Evolutionary conservation across 163 green algal genomes (phyloP), one percentile per base, ranked within the genome.

Genomic region (Scenedesmus sp.): DNA sequence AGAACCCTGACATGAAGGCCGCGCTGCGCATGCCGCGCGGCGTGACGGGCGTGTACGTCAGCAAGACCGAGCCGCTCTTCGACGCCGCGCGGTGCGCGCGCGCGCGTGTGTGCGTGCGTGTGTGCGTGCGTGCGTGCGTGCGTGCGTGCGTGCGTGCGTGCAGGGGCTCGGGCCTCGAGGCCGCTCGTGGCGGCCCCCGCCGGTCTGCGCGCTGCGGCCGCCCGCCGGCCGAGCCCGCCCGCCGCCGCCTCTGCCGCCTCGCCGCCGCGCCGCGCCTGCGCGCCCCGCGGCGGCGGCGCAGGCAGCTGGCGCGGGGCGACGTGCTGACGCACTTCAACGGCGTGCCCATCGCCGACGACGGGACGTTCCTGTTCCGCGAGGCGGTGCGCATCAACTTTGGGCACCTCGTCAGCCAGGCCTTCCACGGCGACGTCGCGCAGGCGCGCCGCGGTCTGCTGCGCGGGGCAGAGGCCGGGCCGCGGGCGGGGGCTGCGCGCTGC

Each of bases 381-480:
- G 70, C 64, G 31, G 85, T 89, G 63, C 80, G 85, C 65, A 89
- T 91, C 70, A 81, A 86, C 78, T 91, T 90, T 82, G 58, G 78
- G 11, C 85, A 90, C 77, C 74, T 91, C 29, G 60, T 85, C 31
- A 74, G 67, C 34, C 82, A 86, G 64, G 54, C 69, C 18, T 87
- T 84, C 73, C 42, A 85, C 22, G 87, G 87, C 1, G 85, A 91
- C 29, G 33, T 33, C 33, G 36, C 78, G 13, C 17, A 15, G 50
- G 50, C 24, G 50, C 20, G 50, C 18, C 50, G 17, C 4, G 17
- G 50, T 57, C 11, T 57, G 50, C n/a, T n/a, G n/a, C n/a, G n/a
- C n/a, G n/a, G n/a, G n/a, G n/a, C n/a, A n/a, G n/a, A n/a, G 14
- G 45, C 11, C 11, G 45, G 45, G 45, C n/a, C n/a, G n/a, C n/a